Evolutionary conservation across 2,329 filamentous ascomycete species (phyloP), one percentile per base, ranked within the genome.

Genomic region (Parafenestella ontariensis): DNA sequence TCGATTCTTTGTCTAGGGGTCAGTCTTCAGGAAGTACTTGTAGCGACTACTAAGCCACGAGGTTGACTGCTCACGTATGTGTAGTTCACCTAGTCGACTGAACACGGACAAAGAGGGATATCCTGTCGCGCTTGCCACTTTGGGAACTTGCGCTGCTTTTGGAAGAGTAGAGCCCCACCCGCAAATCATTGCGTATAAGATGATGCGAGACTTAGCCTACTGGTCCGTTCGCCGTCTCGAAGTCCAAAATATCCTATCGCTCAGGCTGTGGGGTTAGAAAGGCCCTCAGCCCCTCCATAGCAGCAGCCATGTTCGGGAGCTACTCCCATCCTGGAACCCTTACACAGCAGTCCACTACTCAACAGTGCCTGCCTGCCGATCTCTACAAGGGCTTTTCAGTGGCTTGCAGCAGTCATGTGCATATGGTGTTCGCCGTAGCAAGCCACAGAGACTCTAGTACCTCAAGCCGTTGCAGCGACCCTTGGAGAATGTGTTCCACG

Each of bases 81-180:
- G 59, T 62, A 69, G 66, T 61, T 63, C 61, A 68, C 59, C 54
- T 65, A 56, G 59, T 62, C 60, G 68, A 61, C 72, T 74, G 69
- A 74, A 71, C 66, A 71, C 72, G 73, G 73, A 76, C 73, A 76
- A 76, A 75, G 73, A 71, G 64, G 60, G 59, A 62, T 66, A 62
- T 65, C 58, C 64, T 69, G 61, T 59, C 57, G 59, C 65, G 59
- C 63, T 70, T 71, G 63, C 71, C 68, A 68, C 69, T 62, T 68
- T 56, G 50, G 65, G 65, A 61, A 66, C 46, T 54, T 53, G 50
- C 59, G 69, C 72, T 74, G 72, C 62, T 76, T 76, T 73, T 70
- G 69, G 68, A 62, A 47, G 45, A 59, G 51, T 54, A 31, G 57
- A 56, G 49, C 57, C 54, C 48, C 52, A 53, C 56, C 55, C 59